Evolutionary conservation across 140 eudicot genomes (phyloP).

Genomic region (Oenanthe javanica): DNA sequence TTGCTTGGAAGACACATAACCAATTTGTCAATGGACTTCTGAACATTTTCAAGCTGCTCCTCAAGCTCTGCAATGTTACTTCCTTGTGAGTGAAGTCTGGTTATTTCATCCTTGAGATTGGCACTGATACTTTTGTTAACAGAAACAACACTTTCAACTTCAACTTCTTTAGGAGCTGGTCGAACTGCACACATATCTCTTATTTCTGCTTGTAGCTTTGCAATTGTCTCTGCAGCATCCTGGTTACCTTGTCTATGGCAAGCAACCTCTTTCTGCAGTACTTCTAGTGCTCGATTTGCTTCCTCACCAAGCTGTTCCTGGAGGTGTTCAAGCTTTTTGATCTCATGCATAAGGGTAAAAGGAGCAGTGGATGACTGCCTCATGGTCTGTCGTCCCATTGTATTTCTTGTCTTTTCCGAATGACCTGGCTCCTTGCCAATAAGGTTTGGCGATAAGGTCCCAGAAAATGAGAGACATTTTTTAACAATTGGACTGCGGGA

Average conservation of each 20-base stretch:
- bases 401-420: slow-evolving; percentile 39
- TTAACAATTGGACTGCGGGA: slow-evolving; percentile 45
- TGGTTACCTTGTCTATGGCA: slow-evolving; percentile 33
- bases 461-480: slow-evolving; percentile 80
- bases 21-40: neutral
- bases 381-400: slow-evolving; percentile 54
- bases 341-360: slow-evolving; percentile 90
- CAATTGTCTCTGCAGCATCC: slow-evolving; percentile 51
- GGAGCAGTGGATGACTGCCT: slow-evolving; percentile 93
- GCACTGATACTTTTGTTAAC: slow-evolving; percentile 15
- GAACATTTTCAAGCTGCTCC: slow-evolving; percentile 5
- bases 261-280: slow-evolving; percentile 81
- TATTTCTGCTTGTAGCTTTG: slow-evolving; percentile 11
- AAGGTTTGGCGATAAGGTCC: slow-evolving; percentile 42
- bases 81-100: slow-evolving; percentile 5
- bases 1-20: slow-evolving; percentile 71
- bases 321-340: slow-evolving; percentile 85
- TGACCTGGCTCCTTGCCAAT: slow-evolving; percentile 44
- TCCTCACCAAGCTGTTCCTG: slow-evolving; percentile 95
- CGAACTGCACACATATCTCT: slow-evolving; percentile 24
- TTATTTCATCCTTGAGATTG: slow-evolving; percentile 11
- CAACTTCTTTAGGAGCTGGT: slow-evolving; percentile 24
- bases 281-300: slow-evolving; percentile 90
- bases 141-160: slow-evolving; percentile 8
- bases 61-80: slow-evolving; percentile 31